Percentiles rank a stretch among this genome's conserved stretches.
These are phyloP conservation scores for Suhomyces vadensis DNA, from an alignment of 805 yeast genomes.

Conservation along the genomic window DNA sequence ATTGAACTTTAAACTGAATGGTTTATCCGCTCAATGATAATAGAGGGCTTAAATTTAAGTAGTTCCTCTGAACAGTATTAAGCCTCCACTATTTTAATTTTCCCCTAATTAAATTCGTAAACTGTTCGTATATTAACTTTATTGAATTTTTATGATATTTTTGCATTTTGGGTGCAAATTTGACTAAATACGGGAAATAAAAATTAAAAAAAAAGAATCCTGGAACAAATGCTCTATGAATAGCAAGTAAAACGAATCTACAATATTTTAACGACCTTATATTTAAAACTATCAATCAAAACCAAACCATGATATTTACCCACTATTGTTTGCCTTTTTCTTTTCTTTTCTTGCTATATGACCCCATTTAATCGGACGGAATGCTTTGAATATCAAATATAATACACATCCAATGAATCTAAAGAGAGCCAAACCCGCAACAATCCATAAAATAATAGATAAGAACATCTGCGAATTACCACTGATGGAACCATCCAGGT, in stretches of 20 bases:
- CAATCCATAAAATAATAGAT: constrained; percentile 88
- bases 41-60: too few relatives aligned
- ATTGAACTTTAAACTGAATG: too few relatives aligned
- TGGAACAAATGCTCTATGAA: too few relatives aligned
- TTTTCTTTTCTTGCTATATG: constrained; percentile 14
- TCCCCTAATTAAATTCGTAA: too few relatives aligned
- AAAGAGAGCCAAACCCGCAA: constrained; percentile 84
- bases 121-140: too few relatives aligned
- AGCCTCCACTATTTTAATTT: too few relatives aligned
- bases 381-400: constrained; percentile 47
- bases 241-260: too few relatives aligned
- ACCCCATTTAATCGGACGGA: constrained; percentile 44
- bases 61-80: background rate
- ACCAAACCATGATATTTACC: background rate
- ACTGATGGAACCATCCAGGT: constrained; percentile 29
- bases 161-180: background rate
- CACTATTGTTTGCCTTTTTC: constrained; percentile 12
- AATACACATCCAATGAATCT: constrained; percentile 73
- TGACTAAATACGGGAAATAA: too few relatives aligned
- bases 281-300: background rate
- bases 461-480: constrained; percentile 65
- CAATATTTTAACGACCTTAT: too few relatives aligned
- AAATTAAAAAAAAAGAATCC: too few relatives aligned
- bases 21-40: too few relatives aligned
- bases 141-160: background rate